phyloP scores from a whole-genome alignment of 805 yeast genomes.

The Metschnikowia baotianmanensis region DNA sequence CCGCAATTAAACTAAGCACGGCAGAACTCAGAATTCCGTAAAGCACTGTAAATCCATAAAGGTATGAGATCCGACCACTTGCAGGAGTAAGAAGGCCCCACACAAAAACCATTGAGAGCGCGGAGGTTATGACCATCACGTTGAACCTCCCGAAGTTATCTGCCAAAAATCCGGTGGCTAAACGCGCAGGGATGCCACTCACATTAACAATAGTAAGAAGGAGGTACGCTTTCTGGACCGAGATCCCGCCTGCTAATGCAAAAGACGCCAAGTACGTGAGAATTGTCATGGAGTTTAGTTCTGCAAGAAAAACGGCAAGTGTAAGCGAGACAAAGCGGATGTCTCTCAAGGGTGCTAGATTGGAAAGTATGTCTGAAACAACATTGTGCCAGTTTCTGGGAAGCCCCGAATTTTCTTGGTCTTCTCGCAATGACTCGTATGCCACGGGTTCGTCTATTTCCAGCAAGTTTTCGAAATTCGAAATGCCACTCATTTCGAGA shows the following conservation, averaged over 20 bases:
- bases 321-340: conserved; percentile 41
- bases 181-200: conserved; percentile 40
- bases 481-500: too few relatives aligned
- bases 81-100: conserved; percentile 29
- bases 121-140: conserved; percentile 37
- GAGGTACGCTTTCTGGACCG: conserved; percentile 42
- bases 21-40: conserved; percentile 64
- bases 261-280: conserved; percentile 54
- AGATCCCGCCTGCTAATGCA: conserved; percentile 46
- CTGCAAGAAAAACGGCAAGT: conserved; percentile 44
- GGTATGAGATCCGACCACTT: conserved; percentile 26
- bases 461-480: too few relatives aligned
- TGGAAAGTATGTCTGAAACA: not conserved
- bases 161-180: conserved; percentile 31
- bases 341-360: conserved; percentile 37
- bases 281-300: conserved; percentile 45
- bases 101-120: conserved; percentile 32
- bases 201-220: conserved; percentile 48
- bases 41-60: conserved; percentile 51
- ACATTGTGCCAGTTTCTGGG: not conserved
- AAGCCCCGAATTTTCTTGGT: not conserved
- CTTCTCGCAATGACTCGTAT: not conserved
- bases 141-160: conserved; percentile 51
- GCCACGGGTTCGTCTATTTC: not conserved
- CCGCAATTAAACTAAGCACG: conserved; percentile 64